These are phyloP conservation scores for Alternaria consortialis DNA, from an alignment of 2,329 filamentous ascomycete species.

Conservation along the genomic window DNA sequence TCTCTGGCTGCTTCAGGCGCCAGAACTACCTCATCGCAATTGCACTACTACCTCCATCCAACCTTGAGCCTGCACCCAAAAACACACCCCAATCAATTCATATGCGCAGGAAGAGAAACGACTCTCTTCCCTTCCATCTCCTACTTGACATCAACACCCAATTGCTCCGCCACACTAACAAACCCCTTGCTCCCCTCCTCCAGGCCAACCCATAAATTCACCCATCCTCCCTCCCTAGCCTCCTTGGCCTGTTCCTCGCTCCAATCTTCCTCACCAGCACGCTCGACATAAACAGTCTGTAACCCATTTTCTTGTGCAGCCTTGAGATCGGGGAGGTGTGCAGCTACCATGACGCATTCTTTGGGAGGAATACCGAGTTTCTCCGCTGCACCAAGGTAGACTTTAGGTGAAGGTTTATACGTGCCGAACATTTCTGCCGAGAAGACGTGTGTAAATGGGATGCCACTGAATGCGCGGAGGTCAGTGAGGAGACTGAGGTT, in stretches of 20 bases:
- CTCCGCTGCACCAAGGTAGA: slow-evolving; percentile 73
- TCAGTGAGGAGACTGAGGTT: slow-evolving; percentile 73
- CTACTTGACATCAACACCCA: slow-evolving; percentile 39
- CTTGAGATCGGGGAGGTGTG: slow-evolving; percentile 74
- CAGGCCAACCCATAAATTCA: slow-evolving; percentile 64
- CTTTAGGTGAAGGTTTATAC: slow-evolving; percentile 76
- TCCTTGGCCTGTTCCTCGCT: slow-evolving; percentile 60
- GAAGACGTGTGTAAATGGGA: slow-evolving; percentile 70
- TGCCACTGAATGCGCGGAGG: slow-evolving; percentile 64
- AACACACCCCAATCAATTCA: not conserved
- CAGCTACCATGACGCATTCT: slow-evolving; percentile 79
- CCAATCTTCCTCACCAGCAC: slow-evolving; percentile 72
- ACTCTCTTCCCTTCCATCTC: slow-evolving; percentile 12
- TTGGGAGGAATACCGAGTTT: slow-evolving; percentile 64
- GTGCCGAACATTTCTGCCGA: slow-evolving; percentile 75
- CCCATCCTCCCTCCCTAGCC: slow-evolving; percentile 65
- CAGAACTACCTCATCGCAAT: too few species aligned
- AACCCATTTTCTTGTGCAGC: slow-evolving; percentile 72
- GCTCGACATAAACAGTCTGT: slow-evolving; percentile 77
- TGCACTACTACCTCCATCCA: too few species aligned
- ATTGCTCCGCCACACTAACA: slow-evolving; percentile 52
- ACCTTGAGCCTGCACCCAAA: too few species aligned
- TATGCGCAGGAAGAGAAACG: slow-evolving; percentile 17
- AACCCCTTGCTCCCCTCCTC: slow-evolving; percentile 60
- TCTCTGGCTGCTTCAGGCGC: too few species aligned